These are phyloP conservation scores for Nitzschia putrida DNA, from an alignment of 108 stramenopile genomes.

Conservation along the genomic window DNA sequence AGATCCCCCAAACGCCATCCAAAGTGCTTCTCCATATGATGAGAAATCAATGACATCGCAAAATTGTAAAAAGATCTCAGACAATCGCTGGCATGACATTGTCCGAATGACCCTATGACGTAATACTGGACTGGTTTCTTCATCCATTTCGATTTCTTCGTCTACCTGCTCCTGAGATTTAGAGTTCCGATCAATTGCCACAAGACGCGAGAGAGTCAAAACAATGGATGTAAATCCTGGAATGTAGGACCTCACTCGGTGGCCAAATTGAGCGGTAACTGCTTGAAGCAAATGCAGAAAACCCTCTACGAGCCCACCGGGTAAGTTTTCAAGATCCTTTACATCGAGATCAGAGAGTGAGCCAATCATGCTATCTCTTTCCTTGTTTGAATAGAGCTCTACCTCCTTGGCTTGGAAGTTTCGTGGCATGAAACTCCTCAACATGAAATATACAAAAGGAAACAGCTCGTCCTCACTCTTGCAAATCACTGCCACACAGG, in stretches of 20 bases:
- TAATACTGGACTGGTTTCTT: conserved; percentile 12
- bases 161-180: conserved; percentile 1
- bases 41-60: conserved; percentile 59
- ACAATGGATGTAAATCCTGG: conserved; percentile 56
- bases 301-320: conserved; percentile 64
- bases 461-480: conserved; percentile 57
- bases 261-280: conserved; percentile 77
- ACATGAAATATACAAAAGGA: conserved; percentile 78
- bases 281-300: conserved; percentile 78
- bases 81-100: conserved; percentile 64
- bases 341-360: conserved; percentile 23
- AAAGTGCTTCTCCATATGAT: conserved; percentile 38
- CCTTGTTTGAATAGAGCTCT: conserved; percentile 28
- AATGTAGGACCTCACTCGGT: conserved; percentile 52
- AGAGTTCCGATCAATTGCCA: conserved; percentile 28
- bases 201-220: conserved; percentile 51
- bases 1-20: conserved; percentile 59
- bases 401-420: conserved; percentile 28
- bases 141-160: conserved; percentile 20
- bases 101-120: conserved; percentile 57
- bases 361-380: conserved; percentile 15
- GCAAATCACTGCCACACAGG: conserved; percentile 74
- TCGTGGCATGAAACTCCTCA: conserved; percentile 63
- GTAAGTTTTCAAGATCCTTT: conserved; percentile 34
- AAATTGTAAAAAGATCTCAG: conserved; percentile 67